Percentiles rank a stretch among this genome's conserved stretches.
These are phyloP conservation scores for Neoconidiobolus thromboides DNA, from an alignment of 371 early-diverging fungal species.

Conservation along the genomic window DNA sequence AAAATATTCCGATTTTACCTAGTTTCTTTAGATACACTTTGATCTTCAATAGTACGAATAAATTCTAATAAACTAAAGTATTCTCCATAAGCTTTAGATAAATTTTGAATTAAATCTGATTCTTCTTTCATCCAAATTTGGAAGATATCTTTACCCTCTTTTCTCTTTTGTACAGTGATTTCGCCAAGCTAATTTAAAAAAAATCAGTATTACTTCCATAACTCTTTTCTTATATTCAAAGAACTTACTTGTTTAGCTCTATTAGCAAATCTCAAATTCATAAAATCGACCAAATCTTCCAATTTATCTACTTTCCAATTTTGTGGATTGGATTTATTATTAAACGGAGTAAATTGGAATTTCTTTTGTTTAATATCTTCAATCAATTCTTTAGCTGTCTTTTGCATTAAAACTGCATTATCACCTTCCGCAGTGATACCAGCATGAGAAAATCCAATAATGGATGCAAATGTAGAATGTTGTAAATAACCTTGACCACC, in stretches of 20 bases:
- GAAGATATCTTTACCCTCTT: conserved; percentile 22
- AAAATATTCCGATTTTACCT: too few species aligned
- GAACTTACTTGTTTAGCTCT: conserved; percentile 14
- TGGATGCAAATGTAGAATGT: conserved; percentile 27
- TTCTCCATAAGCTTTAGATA: conserved; percentile 39
- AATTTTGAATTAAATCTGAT: conserved; percentile 37
- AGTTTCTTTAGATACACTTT: conserved; percentile 12
- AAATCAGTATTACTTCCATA: too few species aligned
- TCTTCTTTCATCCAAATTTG: conserved; percentile 55
- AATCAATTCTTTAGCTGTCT: conserved; percentile 49
- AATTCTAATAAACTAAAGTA: conserved; percentile 33
- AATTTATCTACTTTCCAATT: conserved; percentile 21
- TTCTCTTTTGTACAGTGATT: conserved; percentile 23
- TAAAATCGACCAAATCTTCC: conserved; percentile 21
- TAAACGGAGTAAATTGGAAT: conserved; percentile 15
- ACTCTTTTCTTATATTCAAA: too few species aligned
- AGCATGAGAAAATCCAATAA: conserved; percentile 24
- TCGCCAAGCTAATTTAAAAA: conserved; percentile 13
- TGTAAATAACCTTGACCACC: conserved; percentile 53
- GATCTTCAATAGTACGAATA: conserved; percentile 12
- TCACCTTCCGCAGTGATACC: conserved; percentile 67
- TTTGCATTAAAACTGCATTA: conserved; percentile 45
- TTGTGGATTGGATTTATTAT: conserved; percentile 13
- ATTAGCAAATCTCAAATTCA: conserved; percentile 22
- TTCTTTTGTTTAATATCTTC: conserved; percentile 23